These are phyloP conservation scores for Chytriomyces hyalinus DNA, from an alignment of 192 early-diverging fungal genomes.

Conservation along the genomic window DNA sequence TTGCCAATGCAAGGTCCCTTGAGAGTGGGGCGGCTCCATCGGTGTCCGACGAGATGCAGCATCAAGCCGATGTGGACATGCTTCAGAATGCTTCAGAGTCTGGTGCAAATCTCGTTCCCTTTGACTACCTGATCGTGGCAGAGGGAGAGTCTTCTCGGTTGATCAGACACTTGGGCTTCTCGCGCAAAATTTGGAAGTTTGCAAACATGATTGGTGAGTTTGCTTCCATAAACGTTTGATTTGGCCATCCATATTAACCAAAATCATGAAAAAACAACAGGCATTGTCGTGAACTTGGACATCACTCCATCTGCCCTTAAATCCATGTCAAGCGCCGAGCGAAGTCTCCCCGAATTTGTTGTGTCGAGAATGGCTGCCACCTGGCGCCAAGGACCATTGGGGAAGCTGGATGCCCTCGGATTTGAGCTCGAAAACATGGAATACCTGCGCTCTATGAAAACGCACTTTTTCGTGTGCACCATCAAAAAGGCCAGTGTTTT, in stretches of 20 bases:
- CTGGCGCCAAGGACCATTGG: conserved; percentile 42
- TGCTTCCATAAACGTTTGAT: not conserved
- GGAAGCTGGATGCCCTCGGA: conserved; percentile 36
- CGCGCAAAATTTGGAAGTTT: conserved; percentile 41
- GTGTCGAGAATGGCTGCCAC: conserved; percentile 29
- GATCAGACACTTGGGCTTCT: conserved; percentile 51
- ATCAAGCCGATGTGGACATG: not conserved
- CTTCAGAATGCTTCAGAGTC: not conserved
- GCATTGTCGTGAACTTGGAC: conserved; percentile 51
- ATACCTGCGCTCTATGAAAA: conserved; percentile 45
- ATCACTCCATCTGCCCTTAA: conserved; percentile 35
- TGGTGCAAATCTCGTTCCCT: conserved; percentile 20
- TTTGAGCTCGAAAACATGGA: conserved; percentile 53
- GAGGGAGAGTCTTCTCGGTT: conserved; percentile 52
- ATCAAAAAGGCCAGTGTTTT: conserved; percentile 33
- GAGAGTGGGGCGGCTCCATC: not conserved
- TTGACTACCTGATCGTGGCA: conserved; percentile 48
- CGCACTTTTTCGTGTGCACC: conserved; percentile 51
- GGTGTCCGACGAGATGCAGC: not conserved
- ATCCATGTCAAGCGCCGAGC: conserved; percentile 30
- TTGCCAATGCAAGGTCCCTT: not conserved
- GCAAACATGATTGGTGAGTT: conserved; percentile 49
- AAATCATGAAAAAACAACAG: not conserved
- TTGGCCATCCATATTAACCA: not conserved
- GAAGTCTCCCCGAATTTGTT: conserved; percentile 42